A percentile compares a stretch with the other conserved stretches of the same genome.
These are phyloP conservation scores for Aspergillus fumigatiaffinis DNA, from an alignment of 2,329 filamentous ascomycete species.

Conservation along the genomic window DNA sequence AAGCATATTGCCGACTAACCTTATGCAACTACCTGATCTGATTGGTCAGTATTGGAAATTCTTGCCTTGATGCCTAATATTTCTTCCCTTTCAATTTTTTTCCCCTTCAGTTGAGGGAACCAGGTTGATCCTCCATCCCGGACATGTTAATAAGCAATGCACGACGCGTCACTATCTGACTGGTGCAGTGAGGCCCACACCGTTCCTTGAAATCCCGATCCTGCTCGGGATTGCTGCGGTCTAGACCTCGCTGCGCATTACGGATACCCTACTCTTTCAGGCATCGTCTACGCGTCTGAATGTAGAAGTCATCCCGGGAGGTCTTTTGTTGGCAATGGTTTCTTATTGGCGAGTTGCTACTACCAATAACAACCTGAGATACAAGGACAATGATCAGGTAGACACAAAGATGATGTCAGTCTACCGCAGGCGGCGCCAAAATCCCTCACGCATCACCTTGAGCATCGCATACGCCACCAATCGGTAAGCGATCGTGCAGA, in stretches of 20 bases:
- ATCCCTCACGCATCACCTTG: slow-evolving; percentile 24
- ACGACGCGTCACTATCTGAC: neutral
- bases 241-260: neutral
- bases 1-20: neutral
- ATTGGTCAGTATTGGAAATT: neutral
- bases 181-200: neutral
- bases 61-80: neutral
- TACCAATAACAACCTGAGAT: neutral
- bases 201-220: neutral
- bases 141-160: neutral
- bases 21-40: neutral
- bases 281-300: neutral
- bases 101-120: too few species aligned
- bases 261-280: neutral
- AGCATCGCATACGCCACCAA: slow-evolving; percentile 45
- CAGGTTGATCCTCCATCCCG: too few species aligned
- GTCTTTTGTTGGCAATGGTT: neutral
- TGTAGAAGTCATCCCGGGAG: neutral
- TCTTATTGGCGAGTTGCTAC: neutral
- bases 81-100: neutral
- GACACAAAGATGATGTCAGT: neutral
- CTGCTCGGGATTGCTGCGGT: neutral
- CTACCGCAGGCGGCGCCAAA: slow-evolving; percentile 14
- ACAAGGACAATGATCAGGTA: too few species aligned
- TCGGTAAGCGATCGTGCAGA: slow-evolving; percentile 63